Evolutionary conservation across 1,284 basidiomycete species (phyloP).

Genomic region (Chalciporus piperatoides): DNA sequence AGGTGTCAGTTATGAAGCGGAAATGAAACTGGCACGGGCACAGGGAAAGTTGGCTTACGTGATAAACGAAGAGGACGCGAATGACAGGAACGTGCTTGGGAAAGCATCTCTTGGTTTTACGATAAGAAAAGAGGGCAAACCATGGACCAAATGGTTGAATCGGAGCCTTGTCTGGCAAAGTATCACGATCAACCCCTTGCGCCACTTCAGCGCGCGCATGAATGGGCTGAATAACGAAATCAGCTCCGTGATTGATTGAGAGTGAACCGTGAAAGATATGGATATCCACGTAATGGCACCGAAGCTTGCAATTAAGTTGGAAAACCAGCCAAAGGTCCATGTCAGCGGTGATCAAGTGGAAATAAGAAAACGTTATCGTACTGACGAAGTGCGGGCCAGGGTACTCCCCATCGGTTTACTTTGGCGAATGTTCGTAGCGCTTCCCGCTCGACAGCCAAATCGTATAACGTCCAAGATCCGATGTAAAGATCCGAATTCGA

Average conservation of each 20-base stretch:
- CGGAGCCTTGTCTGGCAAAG: conserved; percentile 41
- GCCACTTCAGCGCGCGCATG: conserved; percentile 33
- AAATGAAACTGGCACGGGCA: conserved; percentile 28
- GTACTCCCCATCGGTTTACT: conserved; percentile 15
- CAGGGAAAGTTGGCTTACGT: conserved; percentile 25
- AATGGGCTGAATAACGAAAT: conserved; percentile 13
- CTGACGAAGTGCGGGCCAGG: conserved; percentile 11
- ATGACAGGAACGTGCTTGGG: conserved; percentile 22
- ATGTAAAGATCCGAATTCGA: conserved; percentile 56
- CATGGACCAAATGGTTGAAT: conserved; percentile 40
- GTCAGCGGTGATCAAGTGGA: conserved; percentile 23
- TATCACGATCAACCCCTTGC: conserved; percentile 44
- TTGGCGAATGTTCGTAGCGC: conserved; percentile 49
- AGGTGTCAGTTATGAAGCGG: conserved; percentile 20
- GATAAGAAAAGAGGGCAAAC: conserved; percentile 20
- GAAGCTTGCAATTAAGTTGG: conserved; percentile 25
- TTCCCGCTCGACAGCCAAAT: conserved; percentile 52
- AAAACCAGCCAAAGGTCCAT: conserved; percentile 12
- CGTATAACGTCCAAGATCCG: conserved; percentile 52
- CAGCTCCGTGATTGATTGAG: conserved; percentile 2
- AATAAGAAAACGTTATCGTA: conserved; percentile 16
- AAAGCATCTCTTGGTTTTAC: conserved; percentile 2
- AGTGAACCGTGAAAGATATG: conserved; percentile 11
- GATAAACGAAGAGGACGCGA: conserved; percentile 21
- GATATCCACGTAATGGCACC: conserved; percentile 30